These are phyloP conservation scores for Cladophialophora exuberans DNA, from an alignment of 2,329 filamentous ascomycete genomes.

Conservation along the genomic window DNA sequence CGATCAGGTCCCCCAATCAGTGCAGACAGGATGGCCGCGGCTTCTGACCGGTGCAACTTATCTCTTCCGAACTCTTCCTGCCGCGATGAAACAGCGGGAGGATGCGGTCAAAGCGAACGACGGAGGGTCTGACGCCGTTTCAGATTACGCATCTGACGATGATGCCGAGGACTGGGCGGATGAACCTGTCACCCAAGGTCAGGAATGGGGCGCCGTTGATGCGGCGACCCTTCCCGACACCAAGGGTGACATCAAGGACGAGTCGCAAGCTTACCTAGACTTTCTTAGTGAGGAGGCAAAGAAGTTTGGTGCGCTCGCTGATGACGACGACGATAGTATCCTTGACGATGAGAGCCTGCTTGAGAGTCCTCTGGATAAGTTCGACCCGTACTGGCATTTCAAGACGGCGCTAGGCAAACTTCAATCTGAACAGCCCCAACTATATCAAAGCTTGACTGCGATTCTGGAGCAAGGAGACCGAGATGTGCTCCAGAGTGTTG, in stretches of 20 bases:
- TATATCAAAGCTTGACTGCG: slow-evolving; percentile 79
- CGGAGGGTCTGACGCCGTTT: slow-evolving; percentile 64
- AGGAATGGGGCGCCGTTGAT: slow-evolving; percentile 66
- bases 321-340: slow-evolving; percentile 81
- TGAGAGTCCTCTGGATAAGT: slow-evolving; percentile 90
- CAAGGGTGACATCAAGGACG: slow-evolving; percentile 73
- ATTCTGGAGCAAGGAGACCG: slow-evolving; percentile 81
- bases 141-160: slow-evolving; percentile 67
- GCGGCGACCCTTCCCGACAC: slow-evolving; percentile 64
- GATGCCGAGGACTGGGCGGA: slow-evolving; percentile 84
- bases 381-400: slow-evolving; percentile 93
- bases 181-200: slow-evolving; percentile 53
- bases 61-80: slow-evolving; percentile 87
- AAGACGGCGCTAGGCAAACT: slow-evolving; percentile 78
- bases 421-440: slow-evolving; percentile 86
- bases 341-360: slow-evolving; percentile 90
- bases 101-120: slow-evolving; percentile 76
- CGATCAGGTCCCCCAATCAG: slow-evolving; percentile 84
- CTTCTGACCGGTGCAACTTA: slow-evolving; percentile 85
- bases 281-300: slow-evolving; percentile 94
- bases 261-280: slow-evolving; percentile 91
- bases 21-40: slow-evolving; percentile 93
- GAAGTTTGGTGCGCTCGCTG: slow-evolving; percentile 74
- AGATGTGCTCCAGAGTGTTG: slow-evolving; percentile 74
- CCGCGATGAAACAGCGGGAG: slow-evolving; percentile 87